Base-by-base conservation (phyloP, 75 land plant genomes). In the Picea sitchensis region DNA sequence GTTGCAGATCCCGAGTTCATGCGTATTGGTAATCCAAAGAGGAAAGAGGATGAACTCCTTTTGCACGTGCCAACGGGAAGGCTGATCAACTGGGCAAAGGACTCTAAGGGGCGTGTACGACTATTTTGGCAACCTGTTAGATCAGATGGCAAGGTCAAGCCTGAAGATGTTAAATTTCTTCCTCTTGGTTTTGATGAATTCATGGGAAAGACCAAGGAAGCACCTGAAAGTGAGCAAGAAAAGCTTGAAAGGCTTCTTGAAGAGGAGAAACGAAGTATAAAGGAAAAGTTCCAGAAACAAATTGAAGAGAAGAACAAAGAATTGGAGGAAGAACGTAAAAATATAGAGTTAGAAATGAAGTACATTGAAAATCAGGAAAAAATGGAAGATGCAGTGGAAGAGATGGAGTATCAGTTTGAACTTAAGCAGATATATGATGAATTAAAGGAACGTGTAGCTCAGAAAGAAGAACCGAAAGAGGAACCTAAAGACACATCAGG, bases 121-220 rank as follows among this genome's bases (percentile, higher is more conserved):
- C 87, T 96, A 32, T 96, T 96, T 80, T 85, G 92, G 84, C 93
- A 94, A 73, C 90, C 92, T 3, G 30, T 83, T 20, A 41, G 79
- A 81, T 91, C 90, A 58, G 93, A 90, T 18, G 94, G 89, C 60
- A 88, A 86, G 26, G 84, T 92, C 9, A 87, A 84, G 54, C 93
- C 96, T 60, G 84, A 87, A 31, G 82, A 88, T 36, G 86, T 68
- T 47, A 68, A 82, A 73, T 91, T 90, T 73, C 73, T 96, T 58
- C 98, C 98, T 18, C 87, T 90, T 77, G 98, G 96, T 14, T 94
- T 78, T 80, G 96, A 96, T 82, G 96, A 96, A 47, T 90, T 89
- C 75, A 82, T 81, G 76, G 94, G 90, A 54, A 80, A 87, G 73
- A 36, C 36, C 8, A 23, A 64, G 69, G 56, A 76, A 26, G 7